Conservation (phyloP, 257 asterid species). For the Nicotiana obtusifolia region DNA sequence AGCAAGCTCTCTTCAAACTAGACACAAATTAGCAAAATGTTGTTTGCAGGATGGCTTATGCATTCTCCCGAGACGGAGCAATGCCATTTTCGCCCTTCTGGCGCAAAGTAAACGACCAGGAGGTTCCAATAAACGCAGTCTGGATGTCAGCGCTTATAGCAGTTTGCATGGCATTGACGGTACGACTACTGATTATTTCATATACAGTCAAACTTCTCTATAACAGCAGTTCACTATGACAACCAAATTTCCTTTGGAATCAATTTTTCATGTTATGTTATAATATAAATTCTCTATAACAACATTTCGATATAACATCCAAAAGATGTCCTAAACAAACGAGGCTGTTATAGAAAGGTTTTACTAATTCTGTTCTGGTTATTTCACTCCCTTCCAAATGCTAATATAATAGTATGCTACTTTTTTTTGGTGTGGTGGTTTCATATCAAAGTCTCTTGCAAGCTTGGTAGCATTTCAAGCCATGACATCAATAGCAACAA, state of each 20-base stretch:
- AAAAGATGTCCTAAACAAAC: no score
- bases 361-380: not conserved
- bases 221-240: no score
- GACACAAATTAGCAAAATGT: not conserved
- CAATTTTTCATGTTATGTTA: no score
- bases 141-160: conserved; percentile 80
- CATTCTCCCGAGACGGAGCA: conserved; percentile 96
- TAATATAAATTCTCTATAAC: no score
- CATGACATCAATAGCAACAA: conserved; percentile 94
- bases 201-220: no score
- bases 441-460: conserved; percentile 69
- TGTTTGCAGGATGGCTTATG: conserved; percentile 75
- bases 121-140: conserved; percentile 84
- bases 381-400: not conserved
- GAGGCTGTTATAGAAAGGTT: no score
- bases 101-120: conserved; percentile 84
- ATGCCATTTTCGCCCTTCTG: conserved; percentile 82
- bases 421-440: no score
- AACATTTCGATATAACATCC: no score
- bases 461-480: conserved; percentile 96
- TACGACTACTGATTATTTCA: conserved; percentile 13
- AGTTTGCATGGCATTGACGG: conserved; percentile 97
- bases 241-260: not conserved
- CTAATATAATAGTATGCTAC: not conserved
- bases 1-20: not conserved